These are phyloP conservation scores for Saccharum officinarum DNA, from an alignment of 176 grass and related monocot genomes.

Conservation along the genomic window DNA sequence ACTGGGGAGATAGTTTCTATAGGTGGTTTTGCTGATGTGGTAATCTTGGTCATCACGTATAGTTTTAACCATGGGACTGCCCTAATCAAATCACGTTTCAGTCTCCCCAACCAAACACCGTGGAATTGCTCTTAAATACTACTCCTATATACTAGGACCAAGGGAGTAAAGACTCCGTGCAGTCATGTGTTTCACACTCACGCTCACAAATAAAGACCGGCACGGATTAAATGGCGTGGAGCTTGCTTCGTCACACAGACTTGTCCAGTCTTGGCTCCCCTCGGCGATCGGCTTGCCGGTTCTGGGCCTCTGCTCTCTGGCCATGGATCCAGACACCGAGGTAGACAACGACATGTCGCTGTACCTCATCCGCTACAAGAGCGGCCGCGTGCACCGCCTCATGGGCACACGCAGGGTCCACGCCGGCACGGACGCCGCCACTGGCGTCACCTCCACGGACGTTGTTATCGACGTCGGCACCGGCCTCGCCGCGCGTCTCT, in stretches of 20 bases:
- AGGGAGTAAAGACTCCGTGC: too few species aligned
- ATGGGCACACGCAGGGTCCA: constrained; percentile 22
- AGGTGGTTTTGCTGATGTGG: too few species aligned
- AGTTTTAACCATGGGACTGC: too few species aligned
- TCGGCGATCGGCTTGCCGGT: neutral
- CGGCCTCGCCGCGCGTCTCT: constrained; percentile 42
- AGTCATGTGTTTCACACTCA: too few species aligned
- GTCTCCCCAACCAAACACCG: too few species aligned
- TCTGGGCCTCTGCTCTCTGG: neutral
- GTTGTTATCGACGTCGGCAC: constrained; percentile 1
- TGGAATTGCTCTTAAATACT: too few species aligned
- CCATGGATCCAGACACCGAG: constrained; percentile 47
- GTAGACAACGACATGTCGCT: constrained; percentile 66
- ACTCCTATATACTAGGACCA: too few species aligned
- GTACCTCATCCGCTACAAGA: constrained; percentile 57
- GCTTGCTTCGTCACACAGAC: neutral
- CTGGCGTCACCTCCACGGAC: constrained; percentile 51
- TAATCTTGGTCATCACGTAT: too few species aligned
- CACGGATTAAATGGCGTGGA: neutral
- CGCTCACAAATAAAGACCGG: neutral
- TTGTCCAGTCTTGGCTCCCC: too few species aligned
- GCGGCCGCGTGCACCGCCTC: constrained; percentile 44
- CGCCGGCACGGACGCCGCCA: constrained; percentile 34
- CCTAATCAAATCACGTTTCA: too few species aligned
- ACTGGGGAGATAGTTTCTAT: too few species aligned